Percentiles rank a stretch among this genome's conserved stretches.
These are phyloP conservation scores for Handroanthus guayacan DNA, from an alignment of 257 asterid genomes.

Conservation along the genomic window DNA sequence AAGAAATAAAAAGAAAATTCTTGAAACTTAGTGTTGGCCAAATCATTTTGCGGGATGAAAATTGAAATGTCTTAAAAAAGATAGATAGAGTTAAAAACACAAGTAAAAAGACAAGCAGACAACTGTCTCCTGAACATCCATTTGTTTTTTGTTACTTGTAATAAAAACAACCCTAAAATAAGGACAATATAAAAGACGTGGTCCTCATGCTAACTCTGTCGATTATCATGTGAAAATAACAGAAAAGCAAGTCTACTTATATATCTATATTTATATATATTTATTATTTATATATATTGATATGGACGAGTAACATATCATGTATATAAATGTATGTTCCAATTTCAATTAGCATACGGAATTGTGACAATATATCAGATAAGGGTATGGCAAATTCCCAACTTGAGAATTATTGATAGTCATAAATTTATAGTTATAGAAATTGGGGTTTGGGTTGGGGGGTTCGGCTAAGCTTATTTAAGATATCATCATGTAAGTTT, in stretches of 20 bases:
- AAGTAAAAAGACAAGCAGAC: not conserved
- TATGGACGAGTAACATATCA: no score
- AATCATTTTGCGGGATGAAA: slow-evolving; percentile 7
- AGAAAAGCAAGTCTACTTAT: slow-evolving; percentile 33
- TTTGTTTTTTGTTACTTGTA: not conserved
- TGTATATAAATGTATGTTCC: no score
- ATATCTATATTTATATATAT: not conserved
- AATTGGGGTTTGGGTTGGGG: no score
- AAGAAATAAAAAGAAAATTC: not conserved
- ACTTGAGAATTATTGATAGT: no score
- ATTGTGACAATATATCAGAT: no score
- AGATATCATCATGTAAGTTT: no score
- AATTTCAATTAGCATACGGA: no score
- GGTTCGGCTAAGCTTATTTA: no score
- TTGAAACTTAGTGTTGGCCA: slow-evolving; percentile 10
- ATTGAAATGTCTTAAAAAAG: not conserved
- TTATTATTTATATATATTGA: not conserved
- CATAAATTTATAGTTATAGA: no score
- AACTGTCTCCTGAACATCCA: slow-evolving; percentile 6
- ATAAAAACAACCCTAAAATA: not conserved
- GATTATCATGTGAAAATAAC: slow-evolving; percentile 26
- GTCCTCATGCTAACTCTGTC: slow-evolving; percentile 19
- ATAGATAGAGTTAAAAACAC: not conserved
- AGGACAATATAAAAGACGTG: slow-evolving; percentile 18
- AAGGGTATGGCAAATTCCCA: no score